Conservation (phyloP, 164 flowering plant genomes). For the Berberis thunbergii region DNA sequence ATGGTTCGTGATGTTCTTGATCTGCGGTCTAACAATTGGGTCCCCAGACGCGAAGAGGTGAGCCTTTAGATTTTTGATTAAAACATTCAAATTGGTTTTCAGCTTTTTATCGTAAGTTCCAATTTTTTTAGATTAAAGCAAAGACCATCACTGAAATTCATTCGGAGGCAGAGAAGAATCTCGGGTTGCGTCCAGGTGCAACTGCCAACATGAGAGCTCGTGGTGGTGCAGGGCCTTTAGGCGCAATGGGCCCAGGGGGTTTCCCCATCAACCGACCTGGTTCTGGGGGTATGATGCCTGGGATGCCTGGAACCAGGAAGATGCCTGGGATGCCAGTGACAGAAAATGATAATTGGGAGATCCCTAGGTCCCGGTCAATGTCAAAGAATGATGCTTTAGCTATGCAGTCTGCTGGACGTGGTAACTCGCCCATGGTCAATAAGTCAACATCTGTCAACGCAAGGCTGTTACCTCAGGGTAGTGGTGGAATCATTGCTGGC, state of each 20-base stretch:
- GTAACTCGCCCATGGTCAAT: slow-evolving; percentile 34
- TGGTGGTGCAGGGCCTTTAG: slow-evolving; percentile 43
- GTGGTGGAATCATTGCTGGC: slow-evolving; percentile 49
- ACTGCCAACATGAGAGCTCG: slow-evolving; percentile 66
- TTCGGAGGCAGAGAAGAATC: slow-evolving; percentile 81
- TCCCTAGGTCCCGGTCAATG: slow-evolving; percentile 55
- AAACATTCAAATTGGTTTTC: no score
- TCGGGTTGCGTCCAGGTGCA: slow-evolving; percentile 87
- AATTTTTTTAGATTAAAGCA: slow-evolving; percentile 59
- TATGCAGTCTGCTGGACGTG: slow-evolving; percentile 33
- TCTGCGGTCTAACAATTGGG: slow-evolving; percentile 72
- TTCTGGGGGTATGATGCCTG: slow-evolving; percentile 94
- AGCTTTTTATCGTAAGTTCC: not conserved
- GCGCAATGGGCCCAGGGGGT: slow-evolving; percentile 47
- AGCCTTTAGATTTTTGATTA: not conserved
- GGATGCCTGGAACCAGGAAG: slow-evolving; percentile 85
- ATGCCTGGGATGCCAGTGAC: slow-evolving; percentile 93
- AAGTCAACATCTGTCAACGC: slow-evolving; percentile 43
- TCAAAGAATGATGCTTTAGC: slow-evolving; percentile 36
- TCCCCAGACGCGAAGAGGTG: slow-evolving; percentile 94
- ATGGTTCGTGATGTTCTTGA: slow-evolving; percentile 87
- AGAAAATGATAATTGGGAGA: slow-evolving; percentile 87
- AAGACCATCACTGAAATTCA: slow-evolving; percentile 92
- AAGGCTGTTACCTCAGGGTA: slow-evolving; percentile 71
- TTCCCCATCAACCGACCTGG: slow-evolving; percentile 71